These are phyloP conservation scores for Phytophthora constricta DNA, from an alignment of 352 stramenopile genomes.

Conservation along the genomic window DNA sequence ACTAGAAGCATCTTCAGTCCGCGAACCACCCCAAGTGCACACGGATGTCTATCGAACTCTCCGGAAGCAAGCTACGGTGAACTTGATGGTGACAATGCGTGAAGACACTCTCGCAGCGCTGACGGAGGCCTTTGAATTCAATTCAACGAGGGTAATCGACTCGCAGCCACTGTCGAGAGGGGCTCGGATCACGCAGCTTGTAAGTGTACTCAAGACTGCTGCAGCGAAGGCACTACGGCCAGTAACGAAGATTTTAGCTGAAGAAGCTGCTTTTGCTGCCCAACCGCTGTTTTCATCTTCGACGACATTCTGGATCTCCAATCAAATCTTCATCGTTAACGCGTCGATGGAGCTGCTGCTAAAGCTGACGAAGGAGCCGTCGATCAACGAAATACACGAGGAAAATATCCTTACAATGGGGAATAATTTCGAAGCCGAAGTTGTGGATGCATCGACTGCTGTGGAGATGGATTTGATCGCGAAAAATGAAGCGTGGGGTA, in stretches of 20 bases:
- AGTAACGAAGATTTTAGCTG: constrained; percentile 19
- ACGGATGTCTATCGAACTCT: constrained; percentile 31
- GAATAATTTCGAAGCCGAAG: constrained; percentile 22
- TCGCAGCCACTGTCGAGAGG: constrained; percentile 11
- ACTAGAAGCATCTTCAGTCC: neutral
- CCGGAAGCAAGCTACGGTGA: constrained; percentile 25
- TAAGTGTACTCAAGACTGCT: constrained; percentile 22
- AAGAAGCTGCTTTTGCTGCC: constrained; percentile 10
- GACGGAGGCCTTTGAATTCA: constrained; percentile 6
- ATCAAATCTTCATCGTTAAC: constrained; percentile 42
- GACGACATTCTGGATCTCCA: constrained; percentile 45
- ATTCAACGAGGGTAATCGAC: neutral
- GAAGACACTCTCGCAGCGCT: constrained; percentile 17
- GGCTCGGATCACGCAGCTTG: constrained; percentile 29
- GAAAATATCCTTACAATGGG: constrained; percentile 36
- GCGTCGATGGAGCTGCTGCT: constrained; percentile 34
- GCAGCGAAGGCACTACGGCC: constrained; percentile 16
- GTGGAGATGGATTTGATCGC: constrained; percentile 6
- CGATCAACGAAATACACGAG: constrained; percentile 41
- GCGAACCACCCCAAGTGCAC: constrained; percentile 20
- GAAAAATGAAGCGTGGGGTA: constrained; percentile 31
- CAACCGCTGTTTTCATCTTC: constrained; percentile 16
- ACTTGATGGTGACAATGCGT: constrained; percentile 44
- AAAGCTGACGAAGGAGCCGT: constrained; percentile 22
- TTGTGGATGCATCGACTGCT: constrained; percentile 5